phyloP scores from a whole-genome alignment of 169 alveolate genomes.

The Amoebophrya sp. region DNA sequence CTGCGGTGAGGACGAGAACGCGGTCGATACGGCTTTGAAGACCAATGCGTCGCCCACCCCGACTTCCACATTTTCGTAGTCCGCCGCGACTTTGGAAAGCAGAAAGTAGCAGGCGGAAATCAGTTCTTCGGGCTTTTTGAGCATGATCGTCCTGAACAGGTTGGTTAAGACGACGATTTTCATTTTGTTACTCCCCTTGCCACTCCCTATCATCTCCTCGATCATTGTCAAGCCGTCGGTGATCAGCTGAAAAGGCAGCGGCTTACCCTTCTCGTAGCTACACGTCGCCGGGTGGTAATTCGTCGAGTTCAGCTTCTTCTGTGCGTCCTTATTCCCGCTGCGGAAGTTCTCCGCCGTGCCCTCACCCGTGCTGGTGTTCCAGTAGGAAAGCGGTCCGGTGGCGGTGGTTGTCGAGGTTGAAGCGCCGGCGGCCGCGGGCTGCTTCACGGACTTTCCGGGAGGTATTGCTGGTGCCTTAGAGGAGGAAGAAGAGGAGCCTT shows the following conservation, averaged over 20 bases:
- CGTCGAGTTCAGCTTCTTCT: too few relatives aligned
- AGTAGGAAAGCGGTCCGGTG: background rate
- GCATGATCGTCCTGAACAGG: background rate
- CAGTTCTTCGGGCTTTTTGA: background rate
- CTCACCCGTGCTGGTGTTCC: too few relatives aligned
- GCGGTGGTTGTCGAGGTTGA: background rate
- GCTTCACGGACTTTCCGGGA: too few relatives aligned
- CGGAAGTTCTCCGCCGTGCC: background rate
- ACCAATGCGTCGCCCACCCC: background rate
- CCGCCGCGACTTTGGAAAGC: background rate
- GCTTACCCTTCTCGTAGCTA: too few relatives aligned
- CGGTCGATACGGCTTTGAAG: background rate
- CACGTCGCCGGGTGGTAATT: too few relatives aligned
- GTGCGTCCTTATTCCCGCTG: background rate
- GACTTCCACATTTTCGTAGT: background rate
- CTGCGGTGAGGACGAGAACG: background rate
- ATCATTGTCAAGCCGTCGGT: background rate
- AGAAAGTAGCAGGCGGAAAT: background rate
- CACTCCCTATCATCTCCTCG: background rate
- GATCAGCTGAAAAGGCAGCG: background rate
- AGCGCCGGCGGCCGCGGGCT: too few relatives aligned
- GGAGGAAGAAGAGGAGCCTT: too few relatives aligned
- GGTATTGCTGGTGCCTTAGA: too few relatives aligned
- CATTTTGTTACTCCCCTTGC: background rate
- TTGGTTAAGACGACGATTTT: background rate